phyloP scores from a whole-genome alignment of 2,329 filamentous ascomycete species.

The Amylocarpus encephaloides region DNA sequence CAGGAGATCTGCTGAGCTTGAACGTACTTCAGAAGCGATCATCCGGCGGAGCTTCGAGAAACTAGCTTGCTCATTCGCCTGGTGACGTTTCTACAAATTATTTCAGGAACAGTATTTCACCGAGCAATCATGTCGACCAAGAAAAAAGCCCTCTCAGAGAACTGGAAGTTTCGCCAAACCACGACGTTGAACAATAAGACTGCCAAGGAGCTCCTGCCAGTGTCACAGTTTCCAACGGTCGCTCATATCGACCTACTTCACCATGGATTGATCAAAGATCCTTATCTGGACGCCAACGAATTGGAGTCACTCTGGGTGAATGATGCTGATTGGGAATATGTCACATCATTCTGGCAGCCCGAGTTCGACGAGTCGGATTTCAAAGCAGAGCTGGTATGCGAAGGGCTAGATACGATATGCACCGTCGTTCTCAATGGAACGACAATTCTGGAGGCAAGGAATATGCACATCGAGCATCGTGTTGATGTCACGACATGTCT shows the following conservation, averaged over 20 bases:
- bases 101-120: too few relatives aligned
- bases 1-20: too few relatives aligned
- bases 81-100: too few relatives aligned
- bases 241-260: slow-evolving; percentile 58
- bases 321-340: slow-evolving; percentile 56
- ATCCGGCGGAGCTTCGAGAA: too few relatives aligned
- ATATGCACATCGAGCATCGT: slow-evolving; percentile 49
- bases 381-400: too few relatives aligned
- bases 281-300: slow-evolving; percentile 57
- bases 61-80: too few relatives aligned
- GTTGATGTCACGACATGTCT: slow-evolving; percentile 41
- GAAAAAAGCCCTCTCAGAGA: slow-evolving; percentile 41
- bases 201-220: slow-evolving; percentile 18
- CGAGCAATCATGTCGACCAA: slow-evolving; percentile 5
- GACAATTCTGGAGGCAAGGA: slow-evolving; percentile 18
- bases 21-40: too few relatives aligned
- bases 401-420: too few relatives aligned
- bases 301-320: slow-evolving; percentile 53
- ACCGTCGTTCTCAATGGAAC: too few relatives aligned
- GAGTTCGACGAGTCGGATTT: too few relatives aligned
- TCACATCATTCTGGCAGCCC: slow-evolving; percentile 33
- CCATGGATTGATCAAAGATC: slow-evolving; percentile 49
- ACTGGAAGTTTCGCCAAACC: slow-evolving; percentile 54
- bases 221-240: slow-evolving; percentile 51
- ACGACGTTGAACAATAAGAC: slow-evolving; percentile 21